Conservation (phyloP, 2,329 filamentous ascomycete genomes). For the Aspergillus neotritici region DNA sequence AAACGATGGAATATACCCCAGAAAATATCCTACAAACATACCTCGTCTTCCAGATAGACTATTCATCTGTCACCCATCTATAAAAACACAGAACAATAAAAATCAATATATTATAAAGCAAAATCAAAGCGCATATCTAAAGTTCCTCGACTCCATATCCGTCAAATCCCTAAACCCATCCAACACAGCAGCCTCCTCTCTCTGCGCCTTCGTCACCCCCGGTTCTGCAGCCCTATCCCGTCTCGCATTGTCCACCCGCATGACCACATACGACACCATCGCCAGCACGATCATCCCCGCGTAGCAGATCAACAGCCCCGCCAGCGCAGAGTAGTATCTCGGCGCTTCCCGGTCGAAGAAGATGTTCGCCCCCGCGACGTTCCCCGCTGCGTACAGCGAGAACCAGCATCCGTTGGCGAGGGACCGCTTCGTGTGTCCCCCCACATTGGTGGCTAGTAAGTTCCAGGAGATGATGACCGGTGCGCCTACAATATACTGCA, state of each 20-base stretch:
- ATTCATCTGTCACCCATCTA: neutral
- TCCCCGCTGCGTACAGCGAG: constrained; percentile 44
- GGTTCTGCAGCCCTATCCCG: constrained; percentile 12
- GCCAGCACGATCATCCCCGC: constrained; percentile 37
- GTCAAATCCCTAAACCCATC: constrained; percentile 36
- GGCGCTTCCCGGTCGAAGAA: constrained; percentile 43
- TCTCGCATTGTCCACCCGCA: constrained; percentile 23
- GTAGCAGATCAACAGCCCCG: constrained; percentile 41
- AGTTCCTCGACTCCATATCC: constrained; percentile 32
- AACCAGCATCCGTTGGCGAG: constrained; percentile 49
- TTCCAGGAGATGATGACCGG: constrained; percentile 51
- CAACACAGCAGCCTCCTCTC: constrained; percentile 16
- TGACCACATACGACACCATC: constrained; percentile 18
- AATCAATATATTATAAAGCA: too few species aligned
- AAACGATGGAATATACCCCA: too few species aligned
- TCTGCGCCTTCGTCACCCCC: neutral
- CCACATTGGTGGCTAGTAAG: constrained; percentile 42
- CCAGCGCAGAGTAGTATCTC: constrained; percentile 42
- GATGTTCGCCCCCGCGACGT: constrained; percentile 46
- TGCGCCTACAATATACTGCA: constrained; percentile 47
- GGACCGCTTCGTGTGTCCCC: constrained; percentile 50
- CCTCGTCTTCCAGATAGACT: too few species aligned
- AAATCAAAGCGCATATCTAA: constrained; percentile 30
- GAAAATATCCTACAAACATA: too few species aligned
- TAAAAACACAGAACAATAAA: neutral